Base-by-base conservation (phyloP, 2,329 filamentous ascomycete species). In the Elsinoe necatrix region DNA sequence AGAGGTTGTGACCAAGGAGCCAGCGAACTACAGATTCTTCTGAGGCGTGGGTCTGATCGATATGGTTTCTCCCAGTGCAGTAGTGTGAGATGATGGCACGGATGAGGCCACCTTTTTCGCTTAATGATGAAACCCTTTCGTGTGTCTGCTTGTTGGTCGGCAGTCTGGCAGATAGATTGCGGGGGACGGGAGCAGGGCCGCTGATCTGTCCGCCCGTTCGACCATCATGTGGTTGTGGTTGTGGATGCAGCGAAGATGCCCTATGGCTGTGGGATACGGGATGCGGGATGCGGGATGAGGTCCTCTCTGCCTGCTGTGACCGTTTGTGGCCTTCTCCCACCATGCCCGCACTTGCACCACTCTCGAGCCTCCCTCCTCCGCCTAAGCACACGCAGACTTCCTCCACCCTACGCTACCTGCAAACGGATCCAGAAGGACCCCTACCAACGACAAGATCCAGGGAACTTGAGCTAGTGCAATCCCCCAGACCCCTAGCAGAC, bases 401-500 rank as follows among this genome's bases (percentile, higher is more conserved):
- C 29, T 16, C 23, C 45, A 29, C 23, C 5, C 23, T 23, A 43
- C 41, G 8, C 29, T 29, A 2, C 23, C 48, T 37, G 29, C 48
- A 52, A 25, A 35, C 29, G 48, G 48, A 39, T 34, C 31, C 20
- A 52, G 48, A 21, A 52, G 16, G 29, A 37, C 31, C 34, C 48
- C 48, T 37, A 52, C 48, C 31, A 23, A 20, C 41, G 31, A 18
- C 6, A 11, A 29, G 45, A 50, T 34, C 48, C 34, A 52, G 41
- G 41, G 41, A 45, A 45, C 9, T 12, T 16, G 14, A 52, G 25
- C 48, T 52, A 52, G 48, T 27, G 48, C 31, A 52, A 52, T 52
- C 31, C 39, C 34, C 29, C 20, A 52, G 39, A 35, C 31, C 39
- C 34, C 29, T 34, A 11, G n/a, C 27, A 16, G 29, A 29, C 27